These are phyloP conservation scores for Helicocarpus griseus DNA, from an alignment of 2,329 filamentous ascomycete species.

Conservation along the genomic window DNA sequence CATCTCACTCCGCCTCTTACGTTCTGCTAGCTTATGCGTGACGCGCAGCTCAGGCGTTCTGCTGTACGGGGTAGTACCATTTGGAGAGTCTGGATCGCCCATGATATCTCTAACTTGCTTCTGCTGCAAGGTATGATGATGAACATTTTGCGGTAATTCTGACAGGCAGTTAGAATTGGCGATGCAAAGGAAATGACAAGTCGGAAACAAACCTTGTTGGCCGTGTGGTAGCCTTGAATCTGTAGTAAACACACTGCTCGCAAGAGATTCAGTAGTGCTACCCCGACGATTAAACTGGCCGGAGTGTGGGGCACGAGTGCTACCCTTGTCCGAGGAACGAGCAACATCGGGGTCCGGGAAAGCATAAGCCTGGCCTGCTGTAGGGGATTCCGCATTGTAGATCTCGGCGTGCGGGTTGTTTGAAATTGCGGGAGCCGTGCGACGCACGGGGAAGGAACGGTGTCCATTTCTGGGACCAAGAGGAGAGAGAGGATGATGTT, in stretches of 20 bases:
- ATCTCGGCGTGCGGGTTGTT: constrained; percentile 41
- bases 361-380: constrained; percentile 41
- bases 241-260: constrained; percentile 41
- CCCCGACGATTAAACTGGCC: constrained; percentile 35
- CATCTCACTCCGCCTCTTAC: constrained; percentile 44
- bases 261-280: constrained; percentile 38
- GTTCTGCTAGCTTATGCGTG: constrained; percentile 42
- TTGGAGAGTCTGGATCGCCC: constrained; percentile 34
- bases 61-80: constrained; percentile 38
- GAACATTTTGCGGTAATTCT: constrained; percentile 39
- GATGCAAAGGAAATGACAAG: neutral
- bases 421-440: constrained; percentile 40
- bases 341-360: constrained; percentile 41
- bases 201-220: constrained; percentile 35
- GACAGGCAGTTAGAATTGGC: constrained; percentile 7
- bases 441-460: constrained; percentile 34
- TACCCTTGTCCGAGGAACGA: constrained; percentile 18
- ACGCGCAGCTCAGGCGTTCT: constrained; percentile 41
- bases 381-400: constrained; percentile 41
- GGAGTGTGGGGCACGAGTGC: constrained; percentile 17
- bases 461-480: constrained; percentile 30
- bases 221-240: constrained; percentile 37
- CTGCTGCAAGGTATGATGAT: constrained; percentile 40
- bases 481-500: constrained; percentile 29
- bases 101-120: constrained; percentile 40